phyloP scores from a whole-genome alignment of 2,329 filamentous ascomycete species.

The Teratosphaeria destructans region DNA sequence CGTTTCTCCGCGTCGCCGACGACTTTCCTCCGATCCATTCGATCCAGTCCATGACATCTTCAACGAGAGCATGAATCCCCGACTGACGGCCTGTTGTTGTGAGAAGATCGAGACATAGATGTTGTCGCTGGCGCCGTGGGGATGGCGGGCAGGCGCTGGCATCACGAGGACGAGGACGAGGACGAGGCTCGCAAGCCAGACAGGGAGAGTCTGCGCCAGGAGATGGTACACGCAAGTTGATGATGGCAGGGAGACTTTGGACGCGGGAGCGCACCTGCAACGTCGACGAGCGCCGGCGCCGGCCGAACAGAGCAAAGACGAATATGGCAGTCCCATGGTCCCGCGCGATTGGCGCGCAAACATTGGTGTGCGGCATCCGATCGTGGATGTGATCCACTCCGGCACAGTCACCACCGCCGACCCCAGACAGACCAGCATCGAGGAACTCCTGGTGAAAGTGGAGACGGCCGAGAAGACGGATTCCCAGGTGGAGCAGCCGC shows the following conservation, averaged over 20 bases:
- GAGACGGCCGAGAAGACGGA: background rate
- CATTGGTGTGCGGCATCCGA: background rate
- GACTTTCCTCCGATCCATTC: background rate
- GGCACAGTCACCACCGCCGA: slow-evolving; percentile 5
- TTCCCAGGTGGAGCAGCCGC: background rate
- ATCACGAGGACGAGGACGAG: background rate
- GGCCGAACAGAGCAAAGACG: background rate
- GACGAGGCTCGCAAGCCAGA: background rate
- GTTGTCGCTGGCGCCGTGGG: background rate
- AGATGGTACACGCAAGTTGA: background rate
- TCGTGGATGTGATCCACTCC: background rate
- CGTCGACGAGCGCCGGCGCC: background rate
- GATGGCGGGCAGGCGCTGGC: background rate
- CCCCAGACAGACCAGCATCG: slow-evolving; percentile 3
- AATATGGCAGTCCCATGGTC: background rate
- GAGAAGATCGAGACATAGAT: background rate
- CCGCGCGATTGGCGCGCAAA: background rate
- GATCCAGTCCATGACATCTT: background rate
- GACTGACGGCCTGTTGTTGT: background rate
- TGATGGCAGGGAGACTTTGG: background rate
- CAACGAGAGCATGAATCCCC: background rate
- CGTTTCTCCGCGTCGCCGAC: background rate
- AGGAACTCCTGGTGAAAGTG: slow-evolving; percentile 4
- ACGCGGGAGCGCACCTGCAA: background rate
- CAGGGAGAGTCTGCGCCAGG: background rate